Evolutionary conservation across 768 basidiomycete genomes (phyloP).

Genomic region (Phaffia tasmanica): DNA sequence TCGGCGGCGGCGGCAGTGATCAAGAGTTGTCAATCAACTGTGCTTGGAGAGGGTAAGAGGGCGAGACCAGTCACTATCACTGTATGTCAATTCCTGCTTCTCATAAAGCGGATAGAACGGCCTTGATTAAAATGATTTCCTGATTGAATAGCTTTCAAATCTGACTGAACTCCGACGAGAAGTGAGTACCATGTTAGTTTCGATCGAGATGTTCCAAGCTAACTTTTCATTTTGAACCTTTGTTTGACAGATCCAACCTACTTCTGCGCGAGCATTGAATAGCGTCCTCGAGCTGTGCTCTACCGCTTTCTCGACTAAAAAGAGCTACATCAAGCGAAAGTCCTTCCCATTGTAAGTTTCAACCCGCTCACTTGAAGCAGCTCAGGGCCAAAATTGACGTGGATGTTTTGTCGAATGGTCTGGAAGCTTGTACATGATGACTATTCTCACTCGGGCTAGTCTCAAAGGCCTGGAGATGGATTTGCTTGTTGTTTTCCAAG

Average conservation of each 20-base stretch:
- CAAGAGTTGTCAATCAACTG: slow-evolving; percentile 20
- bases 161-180: slow-evolving; percentile 10
- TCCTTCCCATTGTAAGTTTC: slow-evolving; percentile 23
- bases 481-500: slow-evolving; percentile 15
- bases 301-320: slow-evolving; percentile 21
- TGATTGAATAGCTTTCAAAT: not conserved
- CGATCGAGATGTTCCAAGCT: not conserved
- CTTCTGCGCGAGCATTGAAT: not conserved
- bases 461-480: slow-evolving; percentile 20
- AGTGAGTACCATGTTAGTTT: not conserved
- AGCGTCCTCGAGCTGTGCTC: slow-evolving; percentile 14
- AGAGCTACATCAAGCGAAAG: slow-evolving; percentile 22
- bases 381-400: too few species aligned
- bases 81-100: not conserved
- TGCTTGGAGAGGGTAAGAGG: slow-evolving; percentile 17
- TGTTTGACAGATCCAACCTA: slow-evolving; percentile 15
- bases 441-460: slow-evolving; percentile 21
- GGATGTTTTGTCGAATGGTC: not conserved
- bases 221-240: not conserved
- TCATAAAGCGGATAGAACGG: not conserved
- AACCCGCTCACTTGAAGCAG: not conserved
- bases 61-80: slow-evolving; percentile 25
- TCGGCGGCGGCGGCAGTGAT: slow-evolving; percentile 17
- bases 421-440: slow-evolving; percentile 21
- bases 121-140: too few species aligned